Evolutionary conservation across 2,329 filamentous ascomycete genomes (phyloP).

Genomic region (Xylaria hypoxylon): DNA sequence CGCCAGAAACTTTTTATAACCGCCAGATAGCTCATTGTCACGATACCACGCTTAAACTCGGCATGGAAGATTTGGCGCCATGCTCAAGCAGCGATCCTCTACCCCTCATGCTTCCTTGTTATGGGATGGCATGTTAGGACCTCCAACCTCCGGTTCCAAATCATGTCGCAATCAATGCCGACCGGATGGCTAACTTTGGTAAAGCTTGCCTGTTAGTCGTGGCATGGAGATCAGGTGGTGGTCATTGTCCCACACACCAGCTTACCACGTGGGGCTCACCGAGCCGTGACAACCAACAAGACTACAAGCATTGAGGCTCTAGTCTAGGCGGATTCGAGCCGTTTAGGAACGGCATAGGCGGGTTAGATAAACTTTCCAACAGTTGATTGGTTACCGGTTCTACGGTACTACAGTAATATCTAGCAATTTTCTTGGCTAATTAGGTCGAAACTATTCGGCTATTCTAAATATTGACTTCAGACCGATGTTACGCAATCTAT

Average conservation of each 20-base stretch:
- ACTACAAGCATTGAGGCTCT: not conserved
- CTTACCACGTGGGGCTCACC: constrained; percentile 5
- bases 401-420: not conserved
- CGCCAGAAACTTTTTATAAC: not conserved
- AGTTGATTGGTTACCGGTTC: constrained; percentile 10
- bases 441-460: not conserved
- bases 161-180: not conserved
- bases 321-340: not conserved
- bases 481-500: not conserved
- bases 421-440: too few relatives aligned
- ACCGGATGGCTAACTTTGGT: not conserved
- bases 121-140: not conserved
- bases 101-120: not conserved
- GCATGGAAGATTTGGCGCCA: not conserved
- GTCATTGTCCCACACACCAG: not conserved
- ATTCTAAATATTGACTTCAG: not conserved
- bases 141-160: not conserved
- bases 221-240: not conserved
- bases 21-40: not conserved
- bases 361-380: not conserved
- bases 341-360: not conserved
- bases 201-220: not conserved
- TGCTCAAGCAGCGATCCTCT: not conserved
- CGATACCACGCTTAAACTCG: not conserved
- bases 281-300: constrained; percentile 6